A percentile compares a stretch with the other conserved stretches of the same genome.
phyloP scores from a whole-genome alignment of 306 rosid species.

The Cyclanthera cordifolia region DNA sequence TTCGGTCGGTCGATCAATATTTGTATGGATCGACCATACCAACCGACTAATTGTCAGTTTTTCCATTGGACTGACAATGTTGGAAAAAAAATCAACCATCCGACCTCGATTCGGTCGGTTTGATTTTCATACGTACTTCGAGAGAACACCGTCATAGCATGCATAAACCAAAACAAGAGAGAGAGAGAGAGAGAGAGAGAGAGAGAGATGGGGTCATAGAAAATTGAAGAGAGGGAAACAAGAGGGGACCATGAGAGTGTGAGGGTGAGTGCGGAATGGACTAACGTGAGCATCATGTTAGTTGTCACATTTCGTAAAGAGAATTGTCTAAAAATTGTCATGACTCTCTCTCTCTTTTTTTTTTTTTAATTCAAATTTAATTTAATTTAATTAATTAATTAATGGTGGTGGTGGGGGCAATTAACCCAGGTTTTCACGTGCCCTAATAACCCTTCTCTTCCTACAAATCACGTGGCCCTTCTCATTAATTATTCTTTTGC shows the following conservation, averaged over 20 bases:
- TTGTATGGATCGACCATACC: no score
- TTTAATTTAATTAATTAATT: not conserved
- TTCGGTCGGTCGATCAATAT: no score
- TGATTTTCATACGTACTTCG: no score
- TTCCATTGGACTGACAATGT: no score
- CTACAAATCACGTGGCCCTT: conserved; percentile 69
- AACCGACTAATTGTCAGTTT: no score
- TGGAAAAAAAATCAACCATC: no score
- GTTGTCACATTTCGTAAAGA: conserved; percentile 53
- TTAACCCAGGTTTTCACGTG: conserved; percentile 65
- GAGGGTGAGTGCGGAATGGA: no score
- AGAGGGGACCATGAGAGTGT: conserved; percentile 45
- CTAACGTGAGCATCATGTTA: conserved; percentile 40
- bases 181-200: not conserved
- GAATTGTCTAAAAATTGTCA: conserved; percentile 42
- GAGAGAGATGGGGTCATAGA: conserved; percentile 29
- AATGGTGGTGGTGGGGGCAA: conserved; percentile 30
- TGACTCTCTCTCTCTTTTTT: not conserved
- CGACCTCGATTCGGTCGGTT: no score
- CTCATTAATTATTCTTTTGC: conserved; percentile 5
- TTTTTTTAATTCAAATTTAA: no score
- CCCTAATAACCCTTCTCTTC: conserved; percentile 39
- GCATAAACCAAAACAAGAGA: not conserved
- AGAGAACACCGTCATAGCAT: no score
- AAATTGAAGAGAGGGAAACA: conserved; percentile 34